phyloP scores from a whole-genome alignment of 805 yeast species.

The Candida maris region DNA sequence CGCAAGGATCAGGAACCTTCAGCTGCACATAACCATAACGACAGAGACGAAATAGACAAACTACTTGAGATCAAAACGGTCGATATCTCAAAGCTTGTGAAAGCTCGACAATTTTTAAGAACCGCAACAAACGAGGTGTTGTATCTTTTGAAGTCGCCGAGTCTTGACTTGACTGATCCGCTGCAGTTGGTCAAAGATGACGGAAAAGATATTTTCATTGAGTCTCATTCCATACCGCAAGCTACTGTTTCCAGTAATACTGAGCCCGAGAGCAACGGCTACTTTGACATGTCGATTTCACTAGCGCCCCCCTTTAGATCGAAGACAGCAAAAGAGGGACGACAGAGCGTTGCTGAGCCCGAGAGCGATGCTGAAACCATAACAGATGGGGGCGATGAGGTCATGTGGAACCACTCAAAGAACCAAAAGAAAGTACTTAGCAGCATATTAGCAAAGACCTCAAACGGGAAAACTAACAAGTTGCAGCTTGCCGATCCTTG shows the following conservation, averaged over 20 bases:
- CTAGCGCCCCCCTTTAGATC: constrained; percentile 21
- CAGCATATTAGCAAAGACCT: constrained; percentile 5
- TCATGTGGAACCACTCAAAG: constrained; percentile 1
- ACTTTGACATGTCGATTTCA: constrained; percentile 24
- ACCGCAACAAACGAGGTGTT: constrained; percentile 36
- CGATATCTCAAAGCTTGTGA: constrained; percentile 27
- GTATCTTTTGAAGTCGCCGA: constrained; percentile 33
- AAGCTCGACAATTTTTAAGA: constrained; percentile 33
- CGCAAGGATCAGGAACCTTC: constrained; percentile 11
- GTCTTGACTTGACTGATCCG: constrained; percentile 30
- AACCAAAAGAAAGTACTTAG: constrained; percentile 11
- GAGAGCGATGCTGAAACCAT: constrained; percentile 24
- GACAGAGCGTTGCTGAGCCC: constrained; percentile 4
- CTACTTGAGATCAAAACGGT: constrained; percentile 20
- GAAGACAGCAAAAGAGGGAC: constrained; percentile 3
- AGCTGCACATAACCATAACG: background rate
- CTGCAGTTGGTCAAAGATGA: constrained; percentile 20
- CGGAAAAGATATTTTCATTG: constrained; percentile 13
- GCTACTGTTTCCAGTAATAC: constrained; percentile 2
- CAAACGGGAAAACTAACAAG: background rate
- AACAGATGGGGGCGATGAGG: constrained; percentile 13
- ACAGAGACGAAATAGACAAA: constrained; percentile 8
- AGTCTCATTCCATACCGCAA: constrained; percentile 2
- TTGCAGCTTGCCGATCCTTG: background rate
- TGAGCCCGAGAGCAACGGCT: constrained; percentile 13